Base-by-base conservation (phyloP, 768 basidiomycete genomes). In the Omphalotus guepiniiformis region DNA sequence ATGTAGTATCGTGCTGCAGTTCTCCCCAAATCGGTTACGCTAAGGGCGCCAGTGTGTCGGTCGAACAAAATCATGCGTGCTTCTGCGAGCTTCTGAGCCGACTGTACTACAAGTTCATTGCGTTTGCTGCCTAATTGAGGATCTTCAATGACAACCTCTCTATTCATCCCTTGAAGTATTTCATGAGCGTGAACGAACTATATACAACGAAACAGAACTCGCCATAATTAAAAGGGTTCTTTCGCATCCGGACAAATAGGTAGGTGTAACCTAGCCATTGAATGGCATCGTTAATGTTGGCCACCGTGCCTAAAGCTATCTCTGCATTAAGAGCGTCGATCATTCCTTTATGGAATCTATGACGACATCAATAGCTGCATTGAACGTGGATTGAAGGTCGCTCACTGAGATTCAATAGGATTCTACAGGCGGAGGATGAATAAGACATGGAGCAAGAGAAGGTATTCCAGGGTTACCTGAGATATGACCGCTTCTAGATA, bases 1-100 rank as follows among this genome's bases (percentile, higher is more conserved):
- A 99, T 88, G 65, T 98, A 99, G 65, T 96, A 99, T 65, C 88
- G 94, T 3, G 95, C 92, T 0, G 96, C 93, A 56, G 98, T 94
- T 53, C 93, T 74, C n/a, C 96, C 96, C 2, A 95, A 66, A 53
- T 96, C 94, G n/a, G 88, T 91, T 54, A 85, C 80, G 2, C 74
- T 68, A 48, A 96, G 83, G 2, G 74, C 66, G 11, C 78, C 80
- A 4, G 70, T 74, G 1, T 62, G 61, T 28, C 68, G 62, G 57
- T 93, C 83, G 57, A 83, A 88, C 37, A 78, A 72, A 43, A 97
- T 85, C 96, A 99, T 99, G 32, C 78, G 74, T 11, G 82, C 73
- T 23, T 78, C 71, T 19, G 80, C 74, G 2, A 99, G 79, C 49
- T 70, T 78, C 29, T 71, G 65, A 5, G 90, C 89, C 1, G 92